These are phyloP conservation scores for Blastomyces percursus DNA, from an alignment of 2,329 filamentous ascomycete genomes.

Conservation along the genomic window DNA sequence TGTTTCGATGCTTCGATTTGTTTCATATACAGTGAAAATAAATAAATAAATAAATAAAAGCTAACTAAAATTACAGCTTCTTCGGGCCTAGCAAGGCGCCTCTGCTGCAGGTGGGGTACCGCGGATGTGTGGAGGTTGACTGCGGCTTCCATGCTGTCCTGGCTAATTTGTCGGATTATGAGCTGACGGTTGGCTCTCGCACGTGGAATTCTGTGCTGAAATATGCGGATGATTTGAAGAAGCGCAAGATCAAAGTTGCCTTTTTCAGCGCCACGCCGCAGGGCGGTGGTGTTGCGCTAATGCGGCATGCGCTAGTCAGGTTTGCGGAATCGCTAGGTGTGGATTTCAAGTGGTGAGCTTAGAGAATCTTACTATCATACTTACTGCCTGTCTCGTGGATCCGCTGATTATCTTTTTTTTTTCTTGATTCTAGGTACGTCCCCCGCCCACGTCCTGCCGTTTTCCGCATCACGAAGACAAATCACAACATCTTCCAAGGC, in stretches of 20 bases:
- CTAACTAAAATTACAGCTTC: conserved; percentile 36
- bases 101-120: conserved; percentile 53
- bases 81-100: conserved; percentile 64
- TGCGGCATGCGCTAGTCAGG: conserved; percentile 67
- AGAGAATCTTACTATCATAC: not conserved
- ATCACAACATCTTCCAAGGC: conserved; percentile 80
- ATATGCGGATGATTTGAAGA: conserved; percentile 52
- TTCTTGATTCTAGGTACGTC: conserved; percentile 44
- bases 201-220: conserved; percentile 58
- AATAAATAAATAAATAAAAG: conserved; percentile 4
- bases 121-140: conserved; percentile 61
- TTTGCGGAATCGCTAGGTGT: conserved; percentile 57
- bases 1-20: conserved; percentile 4
- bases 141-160: conserved; percentile 53
- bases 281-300: conserved; percentile 70
- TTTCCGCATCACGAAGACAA: conserved; percentile 75
- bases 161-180: conserved; percentile 47
- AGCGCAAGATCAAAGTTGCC: conserved; percentile 55
- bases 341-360: conserved; percentile 59
- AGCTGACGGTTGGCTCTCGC: conserved; percentile 46
- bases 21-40: no score
- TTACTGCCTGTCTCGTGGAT: not conserved
- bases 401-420: not conserved
- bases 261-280: conserved; percentile 75
- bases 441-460: conserved; percentile 69